Evolutionary conservation across 2,329 filamentous ascomycete species (phyloP), one percentile per base, ranked within the genome.

Genomic region (Daldinia eschscholtzii): DNA sequence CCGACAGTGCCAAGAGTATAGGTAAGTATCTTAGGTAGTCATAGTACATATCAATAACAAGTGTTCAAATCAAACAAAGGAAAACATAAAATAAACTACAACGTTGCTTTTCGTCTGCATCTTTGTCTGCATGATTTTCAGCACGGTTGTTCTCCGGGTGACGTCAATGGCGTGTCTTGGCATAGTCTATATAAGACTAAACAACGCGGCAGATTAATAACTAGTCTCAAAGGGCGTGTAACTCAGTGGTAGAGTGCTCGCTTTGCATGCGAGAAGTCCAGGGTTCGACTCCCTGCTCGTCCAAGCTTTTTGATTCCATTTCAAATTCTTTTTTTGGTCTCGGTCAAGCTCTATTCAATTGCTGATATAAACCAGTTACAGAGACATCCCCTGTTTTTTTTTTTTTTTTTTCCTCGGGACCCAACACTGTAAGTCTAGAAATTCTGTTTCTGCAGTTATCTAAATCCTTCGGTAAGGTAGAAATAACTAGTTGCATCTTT

Each of bases 281-380:
- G 69, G 69, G 69, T 71, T 71, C 69, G 69, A 71, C 65, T 68
- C 69, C 69, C 69, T 71, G 69, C 65, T 69, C 69, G 69, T 71
- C 69, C 69, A 71, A 23, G 2, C 7, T n/a, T 61, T 70, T 67
- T 67, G 4, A 33, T 3, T 39, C 26, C 39, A 23, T 28, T n/a
- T n/a, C 10, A 4, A 39, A 46, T 39, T 30, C 9, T 35, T 35
- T 35, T 35, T 35, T 35, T 15, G 2, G 39, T 10, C 35, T 37
- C 2, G 20, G 20, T 23, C 20, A 23, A 23, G 2, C 20, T 35
- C 2, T 35, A 35, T 35, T 9, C 7, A 7, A 23, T 23, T 23
- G 20, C 20, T 23, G 20, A 23, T 23, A 23, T 23, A 1, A 23
- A 23, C 2, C 20, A 23, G 20, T 23, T 23, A 2, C 20, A 23